A percentile compares a stretch with the other conserved stretches of the same genome.
Evolutionary conservation across 768 basidiomycete genomes (phyloP).

Genomic region (Lentinula detonsa): DNA sequence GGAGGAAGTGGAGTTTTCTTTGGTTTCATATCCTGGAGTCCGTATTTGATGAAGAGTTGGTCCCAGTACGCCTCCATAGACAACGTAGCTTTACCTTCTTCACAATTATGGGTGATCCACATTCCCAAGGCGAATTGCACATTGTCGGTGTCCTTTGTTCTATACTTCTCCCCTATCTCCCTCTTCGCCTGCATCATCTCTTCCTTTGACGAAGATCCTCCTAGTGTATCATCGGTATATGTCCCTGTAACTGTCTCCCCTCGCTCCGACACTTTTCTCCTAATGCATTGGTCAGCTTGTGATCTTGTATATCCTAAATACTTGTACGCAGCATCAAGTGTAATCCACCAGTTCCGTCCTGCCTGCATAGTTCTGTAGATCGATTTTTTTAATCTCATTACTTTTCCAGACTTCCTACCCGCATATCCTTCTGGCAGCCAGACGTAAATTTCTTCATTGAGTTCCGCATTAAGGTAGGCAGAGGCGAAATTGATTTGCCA

Average conservation of each 20-base stretch:
- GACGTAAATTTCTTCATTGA: not conserved
- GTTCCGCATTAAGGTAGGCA: too few relatives aligned
- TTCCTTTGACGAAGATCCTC: too few relatives aligned
- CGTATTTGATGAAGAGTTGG: conserved; percentile 6
- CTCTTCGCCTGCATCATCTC: not conserved
- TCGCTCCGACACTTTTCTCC: not conserved
- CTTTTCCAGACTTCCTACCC: not conserved
- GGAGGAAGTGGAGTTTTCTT: too few relatives aligned
- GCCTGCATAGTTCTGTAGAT: conserved; percentile 3
- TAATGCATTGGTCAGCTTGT: conserved; percentile 7
- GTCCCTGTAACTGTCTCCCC: not conserved
- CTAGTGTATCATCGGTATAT: too few relatives aligned
- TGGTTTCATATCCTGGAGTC: conserved; percentile 3
- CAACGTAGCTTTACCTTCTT: not conserved
- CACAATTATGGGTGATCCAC: too few relatives aligned
- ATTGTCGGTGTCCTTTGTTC: not conserved
- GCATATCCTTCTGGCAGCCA: conserved; percentile 12
- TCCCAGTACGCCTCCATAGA: conserved; percentile 7
- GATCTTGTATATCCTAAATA: conserved; percentile 2
- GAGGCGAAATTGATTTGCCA: too few relatives aligned
- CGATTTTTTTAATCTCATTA: not conserved
- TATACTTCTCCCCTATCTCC: conserved; percentile 1
- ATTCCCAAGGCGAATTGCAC: conserved; percentile 1
- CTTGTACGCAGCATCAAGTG: not conserved
- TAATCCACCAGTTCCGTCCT: conserved; percentile 7